Evolutionary conservation across 2,329 filamentous ascomycete species (phyloP).

Genomic region (Hawksworthiomyces lignivorus): DNA sequence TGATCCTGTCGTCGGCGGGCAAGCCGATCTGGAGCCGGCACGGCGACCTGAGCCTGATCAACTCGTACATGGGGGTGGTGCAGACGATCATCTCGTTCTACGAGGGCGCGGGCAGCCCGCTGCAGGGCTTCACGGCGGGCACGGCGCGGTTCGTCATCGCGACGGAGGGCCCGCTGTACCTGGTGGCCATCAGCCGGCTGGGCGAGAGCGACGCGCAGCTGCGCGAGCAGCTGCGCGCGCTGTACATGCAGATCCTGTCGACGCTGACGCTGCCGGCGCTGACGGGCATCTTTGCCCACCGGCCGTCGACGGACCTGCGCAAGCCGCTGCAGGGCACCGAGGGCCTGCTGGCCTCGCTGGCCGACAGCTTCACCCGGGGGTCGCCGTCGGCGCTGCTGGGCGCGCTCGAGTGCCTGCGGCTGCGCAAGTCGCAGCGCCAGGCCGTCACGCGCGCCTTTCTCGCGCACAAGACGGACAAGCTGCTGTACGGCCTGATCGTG

Average conservation of each 20-base stretch:
- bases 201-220: constrained; percentile 89
- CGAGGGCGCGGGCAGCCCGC: constrained; percentile 66
- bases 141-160: constrained; percentile 77
- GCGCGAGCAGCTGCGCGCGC: constrained; percentile 76
- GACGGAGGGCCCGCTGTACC: constrained; percentile 79
- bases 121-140: constrained; percentile 82
- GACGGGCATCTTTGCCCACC: constrained; percentile 76
- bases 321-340: constrained; percentile 89
- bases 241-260: constrained; percentile 98
- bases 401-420: constrained; percentile 84
- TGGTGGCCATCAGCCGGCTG: constrained; percentile 86
- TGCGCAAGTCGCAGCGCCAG: constrained; percentile 80
- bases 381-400: constrained; percentile 84
- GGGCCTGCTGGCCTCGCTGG: constrained; percentile 78
- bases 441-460: constrained; percentile 82
- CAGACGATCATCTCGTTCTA: constrained; percentile 98
- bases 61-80: constrained; percentile 87
- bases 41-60: constrained; percentile 82
- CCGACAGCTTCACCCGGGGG: constrained; percentile 89
- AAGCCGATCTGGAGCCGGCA: constrained; percentile 97
- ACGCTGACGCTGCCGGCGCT: constrained; percentile 85
- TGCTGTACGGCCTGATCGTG: constrained; percentile 89
- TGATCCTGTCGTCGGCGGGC: constrained; percentile 90
- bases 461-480: constrained; percentile 64
- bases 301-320: constrained; percentile 89